Conservation (phyloP, 768 basidiomycete species). For the Zangia roseola region DNA sequence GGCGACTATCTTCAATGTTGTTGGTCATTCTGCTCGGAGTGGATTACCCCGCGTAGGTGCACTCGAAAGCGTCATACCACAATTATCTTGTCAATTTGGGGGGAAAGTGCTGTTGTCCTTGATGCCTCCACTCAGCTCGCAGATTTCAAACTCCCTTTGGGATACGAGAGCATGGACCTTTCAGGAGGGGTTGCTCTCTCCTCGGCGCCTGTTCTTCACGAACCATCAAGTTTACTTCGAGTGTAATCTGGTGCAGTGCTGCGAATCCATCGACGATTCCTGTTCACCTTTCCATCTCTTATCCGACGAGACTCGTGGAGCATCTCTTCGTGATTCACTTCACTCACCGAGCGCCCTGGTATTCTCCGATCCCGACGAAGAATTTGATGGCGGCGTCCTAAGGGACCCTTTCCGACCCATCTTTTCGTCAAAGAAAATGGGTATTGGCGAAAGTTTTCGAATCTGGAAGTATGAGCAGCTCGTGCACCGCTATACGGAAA, state of each 20-base stretch:
- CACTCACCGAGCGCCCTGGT: background rate
- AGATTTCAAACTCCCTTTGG: slow-evolving; percentile 14
- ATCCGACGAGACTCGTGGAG: background rate
- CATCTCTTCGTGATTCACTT: background rate
- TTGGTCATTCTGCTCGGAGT: slow-evolving; percentile 2
- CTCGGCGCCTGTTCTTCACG: background rate
- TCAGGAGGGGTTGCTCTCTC: background rate
- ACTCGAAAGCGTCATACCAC: slow-evolving; percentile 5
- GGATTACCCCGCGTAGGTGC: slow-evolving; percentile 18
- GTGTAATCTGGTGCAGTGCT: background rate
- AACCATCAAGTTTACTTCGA: background rate
- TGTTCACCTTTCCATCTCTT: background rate
- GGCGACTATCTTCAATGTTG: slow-evolving; percentile 13
- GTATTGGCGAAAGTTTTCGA: background rate
- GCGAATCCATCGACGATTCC: background rate
- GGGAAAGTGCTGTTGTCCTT: slow-evolving; percentile 6
- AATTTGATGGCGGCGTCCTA: background rate
- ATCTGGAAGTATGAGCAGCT: slow-evolving; percentile 1
- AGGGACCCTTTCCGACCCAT: slow-evolving; percentile 3
- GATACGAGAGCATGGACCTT: slow-evolving; percentile 3
- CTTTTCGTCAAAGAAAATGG: background rate
- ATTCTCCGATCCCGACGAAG: background rate
- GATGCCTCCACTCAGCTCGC: slow-evolving; percentile 9
- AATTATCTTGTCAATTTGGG: slow-evolving; percentile 4
- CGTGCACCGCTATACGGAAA: background rate